phyloP scores from a whole-genome alignment of 2,329 filamentous ascomycete species.

The Pleurostoma richardsiae region DNA sequence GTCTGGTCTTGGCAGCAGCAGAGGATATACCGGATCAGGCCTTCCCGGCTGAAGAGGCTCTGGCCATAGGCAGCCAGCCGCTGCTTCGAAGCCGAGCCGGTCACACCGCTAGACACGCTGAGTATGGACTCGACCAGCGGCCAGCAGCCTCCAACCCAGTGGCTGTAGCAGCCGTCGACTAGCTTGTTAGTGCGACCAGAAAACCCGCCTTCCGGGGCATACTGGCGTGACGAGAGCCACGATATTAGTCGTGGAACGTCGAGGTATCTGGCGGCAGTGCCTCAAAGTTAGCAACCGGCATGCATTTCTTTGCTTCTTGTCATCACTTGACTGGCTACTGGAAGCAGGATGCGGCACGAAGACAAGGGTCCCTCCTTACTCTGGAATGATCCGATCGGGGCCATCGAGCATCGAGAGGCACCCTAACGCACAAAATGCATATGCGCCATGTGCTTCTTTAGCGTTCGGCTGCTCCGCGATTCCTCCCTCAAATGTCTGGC shows the following conservation, averaged over 20 bases:
- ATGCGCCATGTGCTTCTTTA: conserved; percentile 86
- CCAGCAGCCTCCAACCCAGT: conserved; percentile 97
- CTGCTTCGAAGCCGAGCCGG: conserved; percentile 11
- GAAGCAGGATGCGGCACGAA: conserved; percentile 2
- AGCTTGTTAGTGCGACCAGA: conserved; percentile 95
- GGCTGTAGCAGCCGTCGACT: conserved; percentile 96
- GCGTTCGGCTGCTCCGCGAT: conserved; percentile 80
- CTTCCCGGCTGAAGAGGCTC: conserved; percentile 74
- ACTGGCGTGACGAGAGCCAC: conserved; percentile 88
- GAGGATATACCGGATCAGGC: conserved; percentile 83
- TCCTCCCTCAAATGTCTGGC: conserved; percentile 92
- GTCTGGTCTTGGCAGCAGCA: conserved; percentile 76
- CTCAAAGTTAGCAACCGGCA: conserved; percentile 22
- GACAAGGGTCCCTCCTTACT: conserved; percentile 41
- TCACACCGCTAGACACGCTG: conserved; percentile 37
- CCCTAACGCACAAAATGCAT: conserved; percentile 89
- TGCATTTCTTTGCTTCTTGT: conserved; percentile 28
- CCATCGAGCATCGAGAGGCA: conserved; percentile 81
- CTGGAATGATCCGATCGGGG: conserved; percentile 68
- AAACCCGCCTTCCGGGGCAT: conserved; percentile 87
- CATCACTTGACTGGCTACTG: conserved; percentile 26
- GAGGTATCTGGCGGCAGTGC: conserved; percentile 53
- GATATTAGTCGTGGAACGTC: conserved; percentile 71
- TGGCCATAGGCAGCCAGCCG: conserved; percentile 20
- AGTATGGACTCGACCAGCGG: conserved; percentile 79